Conservation (phyloP, 2,329 filamentous ascomycete genomes). For the Arthroderma uncinatum region DNA sequence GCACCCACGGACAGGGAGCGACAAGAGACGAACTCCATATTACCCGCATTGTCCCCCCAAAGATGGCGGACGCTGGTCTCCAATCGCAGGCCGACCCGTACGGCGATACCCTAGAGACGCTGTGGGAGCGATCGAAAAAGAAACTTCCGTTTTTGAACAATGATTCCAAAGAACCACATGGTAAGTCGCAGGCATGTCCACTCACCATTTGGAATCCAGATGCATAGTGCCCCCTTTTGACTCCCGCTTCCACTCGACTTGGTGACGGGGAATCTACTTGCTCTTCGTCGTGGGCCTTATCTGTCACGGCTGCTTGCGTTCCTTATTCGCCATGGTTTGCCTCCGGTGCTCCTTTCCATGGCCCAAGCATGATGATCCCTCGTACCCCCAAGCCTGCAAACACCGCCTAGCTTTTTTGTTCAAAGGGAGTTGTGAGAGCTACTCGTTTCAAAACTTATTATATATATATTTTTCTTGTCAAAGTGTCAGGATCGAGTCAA, state of each 20-base stretch:
- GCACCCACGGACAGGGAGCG: background rate
- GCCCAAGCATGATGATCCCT: background rate
- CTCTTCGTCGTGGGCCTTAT: background rate
- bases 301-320: background rate
- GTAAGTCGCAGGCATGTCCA: constrained; percentile 6
- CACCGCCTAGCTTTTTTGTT: background rate
- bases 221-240: background rate
- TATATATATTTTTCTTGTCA: background rate
- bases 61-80: background rate
- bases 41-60: background rate
- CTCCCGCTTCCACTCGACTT: background rate
- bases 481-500: background rate
- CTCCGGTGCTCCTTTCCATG: background rate
- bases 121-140: constrained; percentile 15
- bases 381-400: background rate
- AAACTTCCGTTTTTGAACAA: constrained; percentile 12
- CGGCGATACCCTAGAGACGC: constrained; percentile 11
- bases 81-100: background rate
- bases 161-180: constrained; percentile 12
- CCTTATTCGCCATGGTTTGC: background rate
- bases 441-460: background rate
- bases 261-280: background rate
- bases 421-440: background rate
- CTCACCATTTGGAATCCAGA: background rate
- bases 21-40: background rate